phyloP scores from a whole-genome alignment of 2,329 filamentous ascomycete species.

The Scedosporium aurantiacum region DNA sequence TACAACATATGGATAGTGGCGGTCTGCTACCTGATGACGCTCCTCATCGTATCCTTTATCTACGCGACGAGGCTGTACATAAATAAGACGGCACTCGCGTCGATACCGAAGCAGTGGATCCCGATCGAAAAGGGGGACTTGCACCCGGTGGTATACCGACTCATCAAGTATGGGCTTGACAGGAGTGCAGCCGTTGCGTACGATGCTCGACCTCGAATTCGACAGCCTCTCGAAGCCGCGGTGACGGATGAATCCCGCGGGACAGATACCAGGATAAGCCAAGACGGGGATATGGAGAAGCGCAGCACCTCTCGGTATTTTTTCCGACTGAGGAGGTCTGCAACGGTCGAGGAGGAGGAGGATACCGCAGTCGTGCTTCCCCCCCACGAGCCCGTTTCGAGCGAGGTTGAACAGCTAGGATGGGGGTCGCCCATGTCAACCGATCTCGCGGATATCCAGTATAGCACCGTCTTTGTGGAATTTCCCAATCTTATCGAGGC shows the following conservation, averaged over 20 bases:
- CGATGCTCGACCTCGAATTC: conserved; percentile 55
- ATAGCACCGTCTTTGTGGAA: conserved; percentile 69
- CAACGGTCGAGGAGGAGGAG: conserved; percentile 19
- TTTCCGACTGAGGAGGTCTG: conserved; percentile 23
- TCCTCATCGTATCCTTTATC: conserved; percentile 60
- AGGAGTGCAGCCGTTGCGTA: conserved; percentile 74
- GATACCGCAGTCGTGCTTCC: conserved; percentile 36
- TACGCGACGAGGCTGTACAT: conserved; percentile 81
- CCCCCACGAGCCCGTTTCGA: conserved; percentile 54
- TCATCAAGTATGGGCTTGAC: conserved; percentile 62
- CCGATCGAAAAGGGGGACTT: conserved; percentile 81
- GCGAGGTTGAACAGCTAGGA: conserved; percentile 71
- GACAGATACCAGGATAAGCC: background rate
- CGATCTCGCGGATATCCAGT: conserved; percentile 73
- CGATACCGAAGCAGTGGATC: conserved; percentile 78
- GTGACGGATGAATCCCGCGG: background rate
- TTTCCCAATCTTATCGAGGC: conserved; percentile 85
- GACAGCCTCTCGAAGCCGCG: background rate
- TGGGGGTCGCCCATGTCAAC: conserved; percentile 73
- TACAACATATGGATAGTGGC: conserved; percentile 78
- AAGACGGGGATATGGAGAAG: conserved; percentile 5
- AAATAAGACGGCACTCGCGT: conserved; percentile 64
- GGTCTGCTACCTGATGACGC: conserved; percentile 63
- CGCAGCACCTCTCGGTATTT: conserved; percentile 11
- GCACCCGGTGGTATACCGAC: conserved; percentile 58